Percentiles rank a stretch among this genome's conserved stretches.
phyloP scores from a whole-genome alignment of 208 protist genomes.

The Acanthamoeba quina region DNA sequence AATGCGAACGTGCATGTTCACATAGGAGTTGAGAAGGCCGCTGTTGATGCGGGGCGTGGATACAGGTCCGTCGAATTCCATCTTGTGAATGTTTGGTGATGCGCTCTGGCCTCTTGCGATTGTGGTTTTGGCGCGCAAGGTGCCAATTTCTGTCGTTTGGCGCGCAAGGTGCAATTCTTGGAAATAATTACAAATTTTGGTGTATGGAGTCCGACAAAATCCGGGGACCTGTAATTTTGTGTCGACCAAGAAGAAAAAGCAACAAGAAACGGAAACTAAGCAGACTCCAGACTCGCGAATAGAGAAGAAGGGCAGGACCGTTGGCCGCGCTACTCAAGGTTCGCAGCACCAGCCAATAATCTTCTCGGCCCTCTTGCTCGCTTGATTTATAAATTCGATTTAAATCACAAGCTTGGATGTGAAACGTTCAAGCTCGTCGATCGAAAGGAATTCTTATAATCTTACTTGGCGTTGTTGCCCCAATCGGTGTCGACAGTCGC shows the following conservation, averaged over 20 bases:
- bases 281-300: slow-evolving; percentile 12
- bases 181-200: neutral
- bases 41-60: neutral
- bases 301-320: neutral
- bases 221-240: too few species aligned
- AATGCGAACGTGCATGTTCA: neutral
- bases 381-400: neutral
- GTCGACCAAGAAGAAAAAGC: neutral
- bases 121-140: neutral
- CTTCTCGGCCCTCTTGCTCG: neutral
- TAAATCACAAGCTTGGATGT: neutral
- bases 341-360: neutral
- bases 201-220: neutral
- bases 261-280: neutral
- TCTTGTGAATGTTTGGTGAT: neutral
- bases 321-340: neutral
- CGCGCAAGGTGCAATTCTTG: neutral
- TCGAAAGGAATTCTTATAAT: neutral
- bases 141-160: neutral
- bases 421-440: neutral
- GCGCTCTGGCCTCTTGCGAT: too few species aligned
- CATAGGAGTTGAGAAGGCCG: neutral
- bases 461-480: neutral
- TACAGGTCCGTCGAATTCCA: neutral
- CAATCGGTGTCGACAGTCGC: neutral